These are phyloP conservation scores for Carpinus viminea DNA, from an alignment of 306 rosid genomes.

Conservation along the genomic window DNA sequence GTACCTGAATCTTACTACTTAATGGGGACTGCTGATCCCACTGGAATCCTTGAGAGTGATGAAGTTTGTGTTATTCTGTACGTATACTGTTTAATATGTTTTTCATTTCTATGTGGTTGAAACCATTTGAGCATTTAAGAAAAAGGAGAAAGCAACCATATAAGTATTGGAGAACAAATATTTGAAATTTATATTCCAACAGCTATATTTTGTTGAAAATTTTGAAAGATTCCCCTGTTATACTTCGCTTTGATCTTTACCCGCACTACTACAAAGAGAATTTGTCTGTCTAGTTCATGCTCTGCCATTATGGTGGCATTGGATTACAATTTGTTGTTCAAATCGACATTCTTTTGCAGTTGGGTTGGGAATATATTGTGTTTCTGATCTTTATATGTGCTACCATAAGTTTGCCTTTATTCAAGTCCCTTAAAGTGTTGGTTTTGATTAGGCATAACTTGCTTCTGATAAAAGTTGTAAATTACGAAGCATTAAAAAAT, in stretches of 20 bases:
- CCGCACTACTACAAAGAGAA: not conserved
- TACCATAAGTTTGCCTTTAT: not conserved
- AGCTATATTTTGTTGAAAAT: not conserved
- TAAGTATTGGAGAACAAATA: not conserved
- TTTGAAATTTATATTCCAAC: not conserved
- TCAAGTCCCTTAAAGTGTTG: no score
- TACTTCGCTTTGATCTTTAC: not conserved
- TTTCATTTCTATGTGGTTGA: not conserved
- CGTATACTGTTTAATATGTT: slow-evolving; percentile 19
- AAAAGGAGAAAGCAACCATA: not conserved
- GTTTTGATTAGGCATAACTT: not conserved
- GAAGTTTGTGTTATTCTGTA: slow-evolving; percentile 83
- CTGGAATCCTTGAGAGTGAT: slow-evolving; percentile 42
- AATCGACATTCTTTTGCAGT: not conserved
- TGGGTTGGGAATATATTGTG: not conserved
- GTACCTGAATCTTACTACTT: slow-evolving; percentile 57
- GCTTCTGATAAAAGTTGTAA: not conserved
- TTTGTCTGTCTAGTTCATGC: not conserved
- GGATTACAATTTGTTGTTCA: not conserved
- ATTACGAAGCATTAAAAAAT: not conserved
- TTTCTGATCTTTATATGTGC: not conserved
- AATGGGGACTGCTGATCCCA: slow-evolving; percentile 91
- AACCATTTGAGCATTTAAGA: not conserved
- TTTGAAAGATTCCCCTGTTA: not conserved
- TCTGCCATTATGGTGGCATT: no score